Base-by-base conservation (phyloP, 768 basidiomycete species). In the Suillus paluster region DNA sequence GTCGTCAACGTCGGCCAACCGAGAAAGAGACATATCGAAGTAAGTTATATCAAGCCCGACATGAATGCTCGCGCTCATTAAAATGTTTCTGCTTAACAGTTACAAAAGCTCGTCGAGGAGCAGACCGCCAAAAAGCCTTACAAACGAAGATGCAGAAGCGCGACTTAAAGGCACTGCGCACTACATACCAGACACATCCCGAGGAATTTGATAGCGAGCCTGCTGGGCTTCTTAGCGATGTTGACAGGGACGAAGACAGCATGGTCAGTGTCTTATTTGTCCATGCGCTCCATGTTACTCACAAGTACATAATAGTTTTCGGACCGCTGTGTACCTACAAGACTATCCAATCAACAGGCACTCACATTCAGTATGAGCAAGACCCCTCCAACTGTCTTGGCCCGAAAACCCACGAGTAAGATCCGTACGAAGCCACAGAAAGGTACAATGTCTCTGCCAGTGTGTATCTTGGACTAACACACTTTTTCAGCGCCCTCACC, bases 21-120 rank as follows among this genome's bases (percentile, higher is more conserved):
- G 38, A 61, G 25, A 61, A 44, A 27, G 60, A 61, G 36, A 61
- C 53, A 44, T 55, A 61, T 30, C 21, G 52, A 39, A 21, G 60
- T 61, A 61, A 27, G 19, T 23, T 7, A 30, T 44, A 30, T 30
- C 30, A 30, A 30, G 30, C 30, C 30, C 30, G 10, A 53, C 9
- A 12, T 19, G 30, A 21, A 41, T 58, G 21, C 21, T 56, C 12
- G 27, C 38, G 15, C n/a, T 33, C n/a, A 36, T 34, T 17, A 4
- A 3, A 3, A 46, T 23, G 17, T 17, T 46, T 17, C 44, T 46
- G 17, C 17, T 23, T 17, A 17, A 46, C 36, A 25, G 30, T 25
- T 53, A 25, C 30, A 30, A 30, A 30, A 30, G 30, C 30, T 30
- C 6, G 30, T 30, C 30, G 30, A 30, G 30, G 30, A 30, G 30